A percentile compares a stretch with the other conserved stretches of the same genome.
phyloP scores from a whole-genome alignment of 2,329 filamentous ascomycete genomes.

The Mariannaea sp. region DNA sequence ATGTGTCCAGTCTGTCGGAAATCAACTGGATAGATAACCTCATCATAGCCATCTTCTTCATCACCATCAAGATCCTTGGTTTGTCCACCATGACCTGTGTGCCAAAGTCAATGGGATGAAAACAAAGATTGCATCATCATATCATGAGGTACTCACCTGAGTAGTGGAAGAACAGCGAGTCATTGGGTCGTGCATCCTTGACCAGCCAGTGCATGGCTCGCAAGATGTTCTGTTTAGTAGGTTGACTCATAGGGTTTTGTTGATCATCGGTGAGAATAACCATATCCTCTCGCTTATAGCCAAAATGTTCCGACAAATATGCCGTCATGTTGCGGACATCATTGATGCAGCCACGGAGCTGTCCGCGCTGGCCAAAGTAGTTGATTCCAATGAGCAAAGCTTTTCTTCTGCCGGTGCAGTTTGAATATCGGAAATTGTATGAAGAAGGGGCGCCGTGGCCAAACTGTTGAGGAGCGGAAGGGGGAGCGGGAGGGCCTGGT shows the following conservation, averaged over 20 bases:
- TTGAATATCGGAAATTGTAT: constrained; percentile 90
- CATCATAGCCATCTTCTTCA: constrained; percentile 81
- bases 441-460: constrained; percentile 78
- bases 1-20: constrained; percentile 81
- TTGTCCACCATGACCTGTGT: constrained; percentile 75
- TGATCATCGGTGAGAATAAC: constrained; percentile 95
- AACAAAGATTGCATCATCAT: no score
- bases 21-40: constrained; percentile 84
- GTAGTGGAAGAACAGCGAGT: constrained; percentile 97
- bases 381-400: constrained; percentile 94
- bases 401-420: constrained; percentile 86
- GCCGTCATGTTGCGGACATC: constrained; percentile 96
- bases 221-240: constrained; percentile 92
- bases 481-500: constrained; percentile 67
- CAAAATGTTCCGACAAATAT: constrained; percentile 86
- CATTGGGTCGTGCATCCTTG: constrained; percentile 88
- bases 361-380: constrained; percentile 90
- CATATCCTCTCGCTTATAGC: constrained; percentile 96
- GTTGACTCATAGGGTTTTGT: constrained; percentile 96
- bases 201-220: constrained; percentile 98
- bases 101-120: neutral
- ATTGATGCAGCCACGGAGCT: constrained; percentile 93
- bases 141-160: constrained; percentile 63
- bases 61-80: constrained; percentile 79
- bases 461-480: constrained; percentile 70